phyloP scores from a whole-genome alignment of 805 yeast genomes.

The Kodamaea kakaduensis region DNA sequence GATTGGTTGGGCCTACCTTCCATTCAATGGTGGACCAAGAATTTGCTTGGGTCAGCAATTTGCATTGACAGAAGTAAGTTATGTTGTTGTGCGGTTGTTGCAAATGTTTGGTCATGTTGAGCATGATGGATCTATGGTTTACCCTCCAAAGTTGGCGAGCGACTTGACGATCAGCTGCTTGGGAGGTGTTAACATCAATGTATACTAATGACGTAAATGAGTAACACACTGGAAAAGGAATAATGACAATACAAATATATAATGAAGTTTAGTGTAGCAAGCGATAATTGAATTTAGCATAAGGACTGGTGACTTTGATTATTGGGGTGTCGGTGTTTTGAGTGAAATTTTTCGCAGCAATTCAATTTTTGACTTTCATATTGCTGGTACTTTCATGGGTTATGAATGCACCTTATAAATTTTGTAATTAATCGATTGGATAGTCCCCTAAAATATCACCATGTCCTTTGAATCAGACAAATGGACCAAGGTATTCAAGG shows the following conservation, averaged over 20 bases:
- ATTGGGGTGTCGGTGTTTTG: background rate
- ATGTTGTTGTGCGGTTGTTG: slow-evolving; percentile 25
- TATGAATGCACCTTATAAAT: too few species aligned
- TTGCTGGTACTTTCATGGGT: too few species aligned
- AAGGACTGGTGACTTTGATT: background rate
- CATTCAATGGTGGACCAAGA: slow-evolving; percentile 38
- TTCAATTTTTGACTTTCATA: slow-evolving; percentile 1
- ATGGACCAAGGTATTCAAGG: too few species aligned
- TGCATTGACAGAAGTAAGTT: slow-evolving; percentile 36
- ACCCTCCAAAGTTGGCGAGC: slow-evolving; percentile 13
- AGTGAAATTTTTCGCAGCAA: background rate
- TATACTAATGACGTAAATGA: too few species aligned
- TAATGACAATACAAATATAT: too few species aligned
- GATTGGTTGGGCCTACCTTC: slow-evolving; percentile 35
- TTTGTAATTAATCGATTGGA: too few species aligned
- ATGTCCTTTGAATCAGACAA: too few species aligned
- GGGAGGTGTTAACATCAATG: slow-evolving; percentile 17
- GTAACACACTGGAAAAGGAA: too few species aligned
- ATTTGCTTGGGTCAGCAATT: slow-evolving; percentile 39
- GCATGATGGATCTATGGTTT: slow-evolving; percentile 5
- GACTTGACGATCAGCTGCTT: slow-evolving; percentile 28
- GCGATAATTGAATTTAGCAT: too few species aligned
- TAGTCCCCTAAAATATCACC: too few species aligned
- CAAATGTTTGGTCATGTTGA: slow-evolving; percentile 29
- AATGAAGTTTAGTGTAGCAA: too few species aligned